phyloP scores from a whole-genome alignment of 106 monocot genomes.

The Phalaenopsis equestris region DNA sequence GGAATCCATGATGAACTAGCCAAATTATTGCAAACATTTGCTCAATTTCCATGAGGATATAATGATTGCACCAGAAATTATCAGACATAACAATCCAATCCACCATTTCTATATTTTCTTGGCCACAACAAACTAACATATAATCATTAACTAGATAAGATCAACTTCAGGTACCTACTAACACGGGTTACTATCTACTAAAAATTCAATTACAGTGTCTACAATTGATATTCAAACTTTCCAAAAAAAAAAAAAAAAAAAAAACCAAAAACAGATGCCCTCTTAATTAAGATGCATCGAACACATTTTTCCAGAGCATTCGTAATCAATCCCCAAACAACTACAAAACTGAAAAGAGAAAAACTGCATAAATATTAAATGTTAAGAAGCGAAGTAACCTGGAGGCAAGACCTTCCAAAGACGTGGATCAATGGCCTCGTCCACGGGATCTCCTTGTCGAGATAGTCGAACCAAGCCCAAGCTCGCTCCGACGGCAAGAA shows the following conservation, averaged over 20 bases:
- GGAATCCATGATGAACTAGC: not conserved
- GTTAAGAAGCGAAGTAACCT: conserved; percentile 23
- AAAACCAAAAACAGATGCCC: no score
- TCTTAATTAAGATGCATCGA: not conserved
- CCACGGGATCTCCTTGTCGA: conserved; percentile 68
- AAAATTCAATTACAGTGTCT: no score
- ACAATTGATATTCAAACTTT: no score
- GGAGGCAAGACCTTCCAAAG: conserved; percentile 60
- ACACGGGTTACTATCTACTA: not conserved
- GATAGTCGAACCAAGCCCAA: conserved; percentile 47
- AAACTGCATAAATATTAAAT: not conserved
- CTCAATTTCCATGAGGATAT: not conserved
- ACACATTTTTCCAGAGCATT: not conserved
- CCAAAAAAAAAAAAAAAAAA: no score
- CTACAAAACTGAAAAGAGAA: not conserved
- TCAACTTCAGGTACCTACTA: not conserved
- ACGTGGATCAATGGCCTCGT: conserved; percentile 49
- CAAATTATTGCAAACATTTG: not conserved
- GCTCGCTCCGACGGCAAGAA: conserved; percentile 42
- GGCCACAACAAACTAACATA: not conserved
- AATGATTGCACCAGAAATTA: not conserved
- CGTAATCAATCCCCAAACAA: not conserved
- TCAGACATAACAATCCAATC: not conserved
- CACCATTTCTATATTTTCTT: not conserved
- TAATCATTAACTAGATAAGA: not conserved